These are phyloP conservation scores for Barnettozyma californica DNA, from an alignment of 805 yeast species.

Conservation along the genomic window DNA sequence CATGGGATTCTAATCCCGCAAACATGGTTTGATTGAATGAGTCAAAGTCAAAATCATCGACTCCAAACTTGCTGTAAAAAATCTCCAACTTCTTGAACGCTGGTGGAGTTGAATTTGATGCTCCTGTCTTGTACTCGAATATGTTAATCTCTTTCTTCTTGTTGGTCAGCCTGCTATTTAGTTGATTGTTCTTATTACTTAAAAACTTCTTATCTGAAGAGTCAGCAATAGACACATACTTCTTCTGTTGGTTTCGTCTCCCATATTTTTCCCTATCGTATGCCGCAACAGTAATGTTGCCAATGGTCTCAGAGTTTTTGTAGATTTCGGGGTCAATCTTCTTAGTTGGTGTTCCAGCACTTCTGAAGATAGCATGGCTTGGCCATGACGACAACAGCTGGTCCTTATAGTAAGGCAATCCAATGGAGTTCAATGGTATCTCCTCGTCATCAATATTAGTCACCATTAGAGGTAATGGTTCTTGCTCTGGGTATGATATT, in stretches of 20 bases:
- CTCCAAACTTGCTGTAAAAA: slow-evolving; percentile 84
- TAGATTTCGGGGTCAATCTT: slow-evolving; percentile 43
- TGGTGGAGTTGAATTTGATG: slow-evolving; percentile 51
- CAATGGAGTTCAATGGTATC: slow-evolving; percentile 65
- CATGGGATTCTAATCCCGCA: slow-evolving; percentile 87
- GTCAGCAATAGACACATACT: slow-evolving; percentile 36
- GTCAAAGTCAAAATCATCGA: slow-evolving; percentile 87
- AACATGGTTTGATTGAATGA: slow-evolving; percentile 69
- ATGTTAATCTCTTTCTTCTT: slow-evolving; percentile 21
- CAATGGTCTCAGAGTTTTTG: slow-evolving; percentile 30
- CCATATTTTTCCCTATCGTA: slow-evolving; percentile 59
- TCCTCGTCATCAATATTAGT: slow-evolving; percentile 36
- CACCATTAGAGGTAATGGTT: slow-evolving; percentile 29
- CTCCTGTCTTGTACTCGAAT: slow-evolving; percentile 28
- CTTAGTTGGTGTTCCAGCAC: slow-evolving; percentile 55
- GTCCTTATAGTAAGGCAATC: slow-evolving; percentile 82
- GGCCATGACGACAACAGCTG: slow-evolving; percentile 81
- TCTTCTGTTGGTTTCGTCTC: slow-evolving; percentile 42
- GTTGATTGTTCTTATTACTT: slow-evolving; percentile 40
- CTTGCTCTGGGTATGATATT: slow-evolving; percentile 52
- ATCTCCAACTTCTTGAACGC: slow-evolving; percentile 73
- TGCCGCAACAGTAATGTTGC: slow-evolving; percentile 37
- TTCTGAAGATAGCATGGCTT: slow-evolving; percentile 51
- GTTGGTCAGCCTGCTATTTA: slow-evolving; percentile 10
- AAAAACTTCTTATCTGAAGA: slow-evolving; percentile 43